These are phyloP conservation scores for Lodderomyces margitis DNA, from an alignment of 1,139 yeast species.

Conservation along the genomic window DNA sequence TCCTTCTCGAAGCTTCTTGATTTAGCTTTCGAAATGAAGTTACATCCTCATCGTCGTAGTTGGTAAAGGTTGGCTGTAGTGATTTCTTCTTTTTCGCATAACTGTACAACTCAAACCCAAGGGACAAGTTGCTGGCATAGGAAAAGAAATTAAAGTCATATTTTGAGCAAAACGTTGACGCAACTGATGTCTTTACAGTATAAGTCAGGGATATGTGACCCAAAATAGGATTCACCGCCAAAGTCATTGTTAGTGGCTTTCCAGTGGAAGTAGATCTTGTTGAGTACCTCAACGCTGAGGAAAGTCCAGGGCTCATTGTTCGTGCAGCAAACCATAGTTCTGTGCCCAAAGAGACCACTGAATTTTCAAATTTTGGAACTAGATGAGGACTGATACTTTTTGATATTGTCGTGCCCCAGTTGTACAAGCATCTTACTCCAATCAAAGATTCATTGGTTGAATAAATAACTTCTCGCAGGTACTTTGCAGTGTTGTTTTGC, in stretches of 20 bases:
- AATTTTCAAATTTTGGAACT: slow-evolving; percentile 43
- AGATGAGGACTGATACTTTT: slow-evolving; percentile 14
- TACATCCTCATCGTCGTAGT: background rate
- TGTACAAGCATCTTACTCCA: slow-evolving; percentile 79
- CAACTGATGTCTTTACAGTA: slow-evolving; percentile 75
- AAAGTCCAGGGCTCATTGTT: slow-evolving; percentile 80
- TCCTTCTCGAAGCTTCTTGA: background rate
- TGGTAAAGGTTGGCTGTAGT: background rate
- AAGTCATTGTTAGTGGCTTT: slow-evolving; percentile 83
- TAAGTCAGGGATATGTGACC: slow-evolving; percentile 91
- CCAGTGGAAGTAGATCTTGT: slow-evolving; percentile 86
- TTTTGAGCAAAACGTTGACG: slow-evolving; percentile 77
- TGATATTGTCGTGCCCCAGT: slow-evolving; percentile 43
- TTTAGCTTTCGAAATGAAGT: background rate
- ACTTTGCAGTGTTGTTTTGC: slow-evolving; percentile 65
- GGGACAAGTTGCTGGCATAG: slow-evolving; percentile 78
- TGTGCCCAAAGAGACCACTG: slow-evolving; percentile 69
- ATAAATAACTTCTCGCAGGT: slow-evolving; percentile 74
- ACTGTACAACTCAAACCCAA: slow-evolving; percentile 84
- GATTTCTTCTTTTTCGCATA: slow-evolving; percentile 21
- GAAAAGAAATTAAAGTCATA: slow-evolving; percentile 92
- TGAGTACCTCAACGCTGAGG: slow-evolving; percentile 81
- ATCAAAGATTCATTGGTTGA: slow-evolving; percentile 88
- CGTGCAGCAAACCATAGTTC: slow-evolving; percentile 89
- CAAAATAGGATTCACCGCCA: slow-evolving; percentile 84